These are phyloP conservation scores for Funneliformis geosporum DNA, from an alignment of 192 early-diverging fungal genomes.

Conservation along the genomic window DNA sequence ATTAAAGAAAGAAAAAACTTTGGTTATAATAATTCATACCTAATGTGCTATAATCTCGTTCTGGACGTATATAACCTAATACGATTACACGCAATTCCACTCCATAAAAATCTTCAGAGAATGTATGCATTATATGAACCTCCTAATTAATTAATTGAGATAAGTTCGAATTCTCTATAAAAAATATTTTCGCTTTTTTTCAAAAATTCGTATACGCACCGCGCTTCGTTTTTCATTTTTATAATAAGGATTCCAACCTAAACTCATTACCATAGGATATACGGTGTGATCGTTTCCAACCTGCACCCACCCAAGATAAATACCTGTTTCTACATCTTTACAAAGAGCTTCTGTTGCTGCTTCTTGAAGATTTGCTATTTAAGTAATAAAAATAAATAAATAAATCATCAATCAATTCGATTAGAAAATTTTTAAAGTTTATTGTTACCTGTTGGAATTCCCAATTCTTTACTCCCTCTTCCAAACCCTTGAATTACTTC, in stretches of 20 bases:
- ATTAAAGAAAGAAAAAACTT: neutral
- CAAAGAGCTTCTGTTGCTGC: constrained; percentile 66
- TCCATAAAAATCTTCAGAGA: constrained; percentile 89
- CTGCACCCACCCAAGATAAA: constrained; percentile 95
- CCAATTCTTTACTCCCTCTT: constrained; percentile 93
- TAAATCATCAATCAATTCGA: neutral
- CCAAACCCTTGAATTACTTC: constrained; percentile 89
- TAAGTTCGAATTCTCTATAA: neutral
- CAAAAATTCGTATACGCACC: constrained; percentile 44
- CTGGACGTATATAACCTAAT: constrained; percentile 84
- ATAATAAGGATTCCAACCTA: constrained; percentile 99
- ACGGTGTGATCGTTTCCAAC: constrained; percentile 56
- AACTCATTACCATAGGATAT: constrained; percentile 97
- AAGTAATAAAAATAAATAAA: neutral
- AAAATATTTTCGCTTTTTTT: constrained; percentile 15
- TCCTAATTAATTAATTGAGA: constrained; percentile 55
- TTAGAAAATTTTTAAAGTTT: neutral
- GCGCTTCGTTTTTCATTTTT: constrained; percentile 96
- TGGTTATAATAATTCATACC: constrained; percentile 53
- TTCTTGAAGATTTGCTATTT: constrained; percentile 86
- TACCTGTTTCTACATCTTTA: constrained; percentile 73
- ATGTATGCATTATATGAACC: constrained; percentile 93
- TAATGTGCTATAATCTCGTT: constrained; percentile 83
- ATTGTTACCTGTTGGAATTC: constrained; percentile 88
- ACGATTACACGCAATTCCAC: constrained; percentile 80